Conservation (phyloP, 2,329 filamentous ascomycete genomes). For the Trichoderma atrobrunneum region DNA sequence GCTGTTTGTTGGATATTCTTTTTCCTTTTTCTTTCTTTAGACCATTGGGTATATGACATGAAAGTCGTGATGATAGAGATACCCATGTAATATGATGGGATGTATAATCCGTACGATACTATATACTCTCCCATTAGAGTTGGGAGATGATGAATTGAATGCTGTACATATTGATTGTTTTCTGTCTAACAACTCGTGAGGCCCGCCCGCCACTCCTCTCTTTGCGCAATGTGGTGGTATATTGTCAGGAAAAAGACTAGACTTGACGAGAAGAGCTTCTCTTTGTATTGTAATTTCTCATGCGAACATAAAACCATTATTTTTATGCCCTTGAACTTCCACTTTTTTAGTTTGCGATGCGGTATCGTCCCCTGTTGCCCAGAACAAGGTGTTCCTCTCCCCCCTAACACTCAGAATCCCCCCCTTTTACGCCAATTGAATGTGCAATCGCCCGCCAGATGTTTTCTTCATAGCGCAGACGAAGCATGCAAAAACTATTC, state of each 20-base stretch:
- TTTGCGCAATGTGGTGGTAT: not conserved
- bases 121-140: not conserved
- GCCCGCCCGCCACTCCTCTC: not conserved
- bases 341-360: not conserved
- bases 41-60: conserved; percentile 3
- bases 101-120: conserved; percentile 12
- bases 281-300: conserved; percentile 2
- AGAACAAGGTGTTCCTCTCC: not conserved
- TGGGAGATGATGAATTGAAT: conserved; percentile 12
- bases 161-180: conserved; percentile 1
- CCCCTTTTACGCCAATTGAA: conserved; percentile 26
- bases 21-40: not conserved
- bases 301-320: conserved; percentile 5
- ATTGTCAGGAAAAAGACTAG: not conserved
- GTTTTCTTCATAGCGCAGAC: not conserved
- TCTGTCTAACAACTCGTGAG: not conserved
- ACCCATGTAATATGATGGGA: conserved; percentile 1
- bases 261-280: not conserved
- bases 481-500: not conserved
- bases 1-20: not conserved
- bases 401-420: not conserved
- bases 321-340: not conserved
- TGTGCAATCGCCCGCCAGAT: not conserved
- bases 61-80: conserved; percentile 11
- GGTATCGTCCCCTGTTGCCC: not conserved